Base-by-base conservation (phyloP, 345 rosid genomes). In the Salix purpurea region DNA sequence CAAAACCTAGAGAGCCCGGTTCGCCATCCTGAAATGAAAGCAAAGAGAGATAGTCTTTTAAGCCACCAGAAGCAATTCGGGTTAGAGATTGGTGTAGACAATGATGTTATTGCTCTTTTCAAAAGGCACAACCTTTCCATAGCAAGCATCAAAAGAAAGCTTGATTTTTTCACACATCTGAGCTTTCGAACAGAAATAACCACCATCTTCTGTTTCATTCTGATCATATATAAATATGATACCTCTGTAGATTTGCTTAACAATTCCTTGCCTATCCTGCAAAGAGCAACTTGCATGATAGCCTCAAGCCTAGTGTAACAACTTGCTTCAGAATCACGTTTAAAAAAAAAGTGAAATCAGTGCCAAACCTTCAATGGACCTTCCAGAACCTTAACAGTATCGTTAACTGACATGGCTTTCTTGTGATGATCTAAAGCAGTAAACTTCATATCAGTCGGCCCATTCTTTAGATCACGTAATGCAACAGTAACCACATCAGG, bases 191-290 rank as follows among this genome's bases (percentile, higher is more conserved):
- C 98, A 93, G 76, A 92, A 76, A 85, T 86, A 90, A 70, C 98
- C 97, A 74, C 97, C 94, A 81, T 96, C 89, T 83, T 90, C 96
- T 24, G 81, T 80, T 80, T 90, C 97, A 70, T 85, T 87, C 76
- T 91, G 88, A 85, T 84, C 91, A 80, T 86, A 83, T 71, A 91
- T 61, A 76, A 93, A 96, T 76, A 96, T 54, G 74, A 86, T 79
- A 58, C 99, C 98, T 81, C 97, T 84, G 77, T 96, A 96, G 34
- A 93, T 89, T 86, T 93, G 94, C 86, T 85, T 93, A 32, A 90
- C 90, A 82, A 85, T 81, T 74, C 99, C 99, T 86, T 96, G 89
- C 85, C 84, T 89, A 86, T 88, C 98, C 99, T 96, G 86, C 82
- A 88, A 81, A 66, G 61, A 67, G 61, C 36, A 73, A 75, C 10